Evolutionary conservation across 768 basidiomycete genomes (phyloP), one percentile per base, ranked within the genome.

Genomic region (Rhizopogon vulgaris): DNA sequence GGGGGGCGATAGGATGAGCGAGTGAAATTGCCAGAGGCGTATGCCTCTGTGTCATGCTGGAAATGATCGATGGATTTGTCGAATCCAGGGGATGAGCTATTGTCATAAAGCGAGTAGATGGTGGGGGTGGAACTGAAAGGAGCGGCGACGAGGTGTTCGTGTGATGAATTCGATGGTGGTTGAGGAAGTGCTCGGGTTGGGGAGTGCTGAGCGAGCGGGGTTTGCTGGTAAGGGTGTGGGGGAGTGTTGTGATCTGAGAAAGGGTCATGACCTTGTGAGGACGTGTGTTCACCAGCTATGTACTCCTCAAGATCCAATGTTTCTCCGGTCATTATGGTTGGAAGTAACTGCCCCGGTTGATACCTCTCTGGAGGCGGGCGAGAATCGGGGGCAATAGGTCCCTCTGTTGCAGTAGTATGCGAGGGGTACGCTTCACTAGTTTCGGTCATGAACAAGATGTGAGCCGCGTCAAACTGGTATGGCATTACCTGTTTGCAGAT

Each of bases 241-340:
- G 65, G 56, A 39, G 63, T 54, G 48, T 70, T 69, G 39, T 65
- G 60, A 49, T 62, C 65, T 2, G 56, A 52, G 51, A 63, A 61
- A 11, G 67, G 62, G 51, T 72, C 71, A 18, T 67, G 66, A 39
- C 61, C 49, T n/a, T 62, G 60, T 14, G 54, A 55, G 37, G 65
- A 58, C 37, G 61, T 48, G 8, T 45, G 49, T 15, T 22, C 45
- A 22, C 18, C 32, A 17, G 41, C n/a, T 25, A 25, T 50, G 17
- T 55, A n/a, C 15, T 70, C 70, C 4, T 77, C 75, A 8, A 83
- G 61, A 45, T 83, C 76, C 17, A 84, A 71, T 0, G 82, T 83
- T 63, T 85, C 83, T 32, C 83, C 83, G 6, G 83, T 84, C 49
- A 79, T 70, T 39, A 85, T 84, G 0, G 83, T 82, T 32, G 72